Conservation (phyloP, 768 basidiomycete species). For the Psilocybe cyanescens region DNA sequence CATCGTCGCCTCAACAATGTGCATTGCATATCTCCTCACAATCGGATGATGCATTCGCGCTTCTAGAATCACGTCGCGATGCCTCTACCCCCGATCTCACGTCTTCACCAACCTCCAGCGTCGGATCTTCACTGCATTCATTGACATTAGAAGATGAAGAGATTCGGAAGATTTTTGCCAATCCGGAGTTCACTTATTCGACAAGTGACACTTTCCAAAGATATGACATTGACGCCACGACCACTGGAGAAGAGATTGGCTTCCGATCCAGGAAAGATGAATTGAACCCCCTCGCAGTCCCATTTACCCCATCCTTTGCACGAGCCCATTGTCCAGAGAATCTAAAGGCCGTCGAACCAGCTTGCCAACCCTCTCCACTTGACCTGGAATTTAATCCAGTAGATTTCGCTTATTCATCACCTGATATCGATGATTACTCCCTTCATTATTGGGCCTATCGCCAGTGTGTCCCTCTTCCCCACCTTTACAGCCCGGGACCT, state of each 20-base stretch:
- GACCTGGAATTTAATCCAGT: slow-evolving; percentile 4
- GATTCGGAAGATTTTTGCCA: slow-evolving; percentile 20
- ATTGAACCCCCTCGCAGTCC: slow-evolving; percentile 18
- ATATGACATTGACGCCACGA: background rate
- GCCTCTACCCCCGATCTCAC: slow-evolving; percentile 16
- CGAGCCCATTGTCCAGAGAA: background rate
- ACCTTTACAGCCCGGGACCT: slow-evolving; percentile 6
- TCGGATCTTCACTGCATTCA: slow-evolving; percentile 14
- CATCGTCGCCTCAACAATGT: background rate
- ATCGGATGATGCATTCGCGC: background rate
- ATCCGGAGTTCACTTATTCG: background rate
- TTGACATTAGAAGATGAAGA: slow-evolving; percentile 21
- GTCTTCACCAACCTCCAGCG: slow-evolving; percentile 16
- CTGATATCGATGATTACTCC: background rate
- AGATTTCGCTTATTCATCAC: background rate
- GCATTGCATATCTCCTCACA: background rate
- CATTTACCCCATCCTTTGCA: slow-evolving; percentile 18
- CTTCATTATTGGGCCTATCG: background rate
- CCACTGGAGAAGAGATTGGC: background rate
- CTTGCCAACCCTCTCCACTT: slow-evolving; percentile 5
- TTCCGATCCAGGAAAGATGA: slow-evolving; percentile 8
- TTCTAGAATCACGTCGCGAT: background rate
- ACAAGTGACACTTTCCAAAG: background rate
- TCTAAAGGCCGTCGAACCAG: background rate
- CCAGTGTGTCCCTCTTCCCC: slow-evolving; percentile 6